Conservation (phyloP, 306 rosid species). For the Malus asiatica region DNA sequence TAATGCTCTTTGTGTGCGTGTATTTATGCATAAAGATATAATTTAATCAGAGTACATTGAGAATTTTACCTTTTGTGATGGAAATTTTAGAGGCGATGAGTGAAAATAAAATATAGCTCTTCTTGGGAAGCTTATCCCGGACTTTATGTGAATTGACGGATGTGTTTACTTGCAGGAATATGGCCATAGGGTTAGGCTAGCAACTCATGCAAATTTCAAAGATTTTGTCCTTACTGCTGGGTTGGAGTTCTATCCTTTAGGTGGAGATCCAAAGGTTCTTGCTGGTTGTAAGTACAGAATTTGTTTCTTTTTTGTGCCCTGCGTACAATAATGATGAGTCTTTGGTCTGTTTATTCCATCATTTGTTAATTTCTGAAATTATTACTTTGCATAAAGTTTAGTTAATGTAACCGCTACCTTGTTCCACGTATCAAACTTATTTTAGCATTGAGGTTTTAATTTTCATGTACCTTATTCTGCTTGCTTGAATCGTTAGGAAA, state of each 20-base stretch:
- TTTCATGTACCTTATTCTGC: background rate
- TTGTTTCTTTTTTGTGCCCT: constrained; percentile 11
- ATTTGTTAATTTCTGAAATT: background rate
- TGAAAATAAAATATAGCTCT: background rate
- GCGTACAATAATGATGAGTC: background rate
- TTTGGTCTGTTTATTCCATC: background rate
- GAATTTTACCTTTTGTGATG: background rate
- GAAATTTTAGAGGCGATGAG: background rate
- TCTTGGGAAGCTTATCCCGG: constrained; percentile 1
- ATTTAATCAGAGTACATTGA: background rate
- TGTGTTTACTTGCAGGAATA: constrained; percentile 52
- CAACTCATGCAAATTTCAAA: constrained; percentile 86
- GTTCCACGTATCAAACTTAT: background rate
- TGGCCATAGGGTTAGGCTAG: constrained; percentile 92
- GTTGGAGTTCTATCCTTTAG: constrained; percentile 86
- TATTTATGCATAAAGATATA: no score
- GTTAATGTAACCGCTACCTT: no score
- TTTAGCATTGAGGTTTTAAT: background rate
- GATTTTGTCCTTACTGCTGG: constrained; percentile 81
- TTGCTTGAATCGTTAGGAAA: background rate
- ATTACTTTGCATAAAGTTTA: background rate
- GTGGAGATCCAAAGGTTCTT: constrained; percentile 98
- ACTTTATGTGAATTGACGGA: constrained; percentile 16
- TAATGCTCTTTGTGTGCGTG: background rate
- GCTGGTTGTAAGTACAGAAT: constrained; percentile 80